Evolutionary conservation across 345 rosid species (phyloP), one percentile per base, ranked within the genome.

Genomic region (Eucalyptus globulus): DNA sequence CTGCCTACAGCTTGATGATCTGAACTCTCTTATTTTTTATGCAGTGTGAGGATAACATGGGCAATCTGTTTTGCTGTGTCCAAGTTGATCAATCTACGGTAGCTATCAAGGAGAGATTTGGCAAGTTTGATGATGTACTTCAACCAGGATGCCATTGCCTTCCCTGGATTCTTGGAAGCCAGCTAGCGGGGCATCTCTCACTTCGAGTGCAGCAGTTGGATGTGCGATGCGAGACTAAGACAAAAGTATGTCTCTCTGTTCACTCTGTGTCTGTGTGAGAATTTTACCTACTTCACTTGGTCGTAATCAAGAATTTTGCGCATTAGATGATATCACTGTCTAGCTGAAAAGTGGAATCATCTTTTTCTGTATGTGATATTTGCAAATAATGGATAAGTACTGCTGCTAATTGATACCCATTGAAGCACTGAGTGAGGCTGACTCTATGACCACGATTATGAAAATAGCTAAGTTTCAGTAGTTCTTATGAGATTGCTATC

Each of bases 61-160:
- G 93, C 24, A 92, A 92, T 86, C 86, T 90, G 49, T 49, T 89
- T 3, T 92, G 93, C 80, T 91, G 92, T 29, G 89, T 92, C 4
- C 90, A 93, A 91, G 93, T 93, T 81, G 92, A 90, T 54, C 94
- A 93, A 89, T 91, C 94, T n/a, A 91, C 91, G 1, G 94, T 93
- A 16, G 93, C 93, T 58, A 90, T 92, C 87, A 92, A 86, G 91
- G 93, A 93, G 88, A 89, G 80, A 45, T 93, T 93, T 53, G 94
- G 94, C 19, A 93, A 88, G 89, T 93, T 90, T 9, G 91, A 92
- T 15, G 93, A 91, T 16, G 91, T 90, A 51, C 93, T 93, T 87
- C 89, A 92, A 80, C 93, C 94, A 3, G 94, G 94, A 80, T 92
- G 94, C 81, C 94, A 93, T 83, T 93, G 88, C 89, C 88, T 93